phyloP scores from a whole-genome alignment of 2,329 filamentous ascomycete species.

The Colletotrichum horii region DNA sequence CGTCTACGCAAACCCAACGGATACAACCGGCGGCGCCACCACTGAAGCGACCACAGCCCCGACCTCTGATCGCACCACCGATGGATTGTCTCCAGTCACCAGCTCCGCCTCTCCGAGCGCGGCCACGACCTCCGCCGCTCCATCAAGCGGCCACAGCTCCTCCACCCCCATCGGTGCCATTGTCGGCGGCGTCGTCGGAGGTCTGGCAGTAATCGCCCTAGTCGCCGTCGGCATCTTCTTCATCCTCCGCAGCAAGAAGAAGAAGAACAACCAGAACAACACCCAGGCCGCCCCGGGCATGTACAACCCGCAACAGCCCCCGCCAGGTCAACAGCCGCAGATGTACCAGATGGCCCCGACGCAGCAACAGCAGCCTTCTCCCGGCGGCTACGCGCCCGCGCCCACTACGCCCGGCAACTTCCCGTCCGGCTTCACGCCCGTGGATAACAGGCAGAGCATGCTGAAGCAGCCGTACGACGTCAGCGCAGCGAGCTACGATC shows the following conservation, averaged over 20 bases:
- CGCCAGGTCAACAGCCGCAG: not conserved
- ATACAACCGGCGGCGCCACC: not conserved
- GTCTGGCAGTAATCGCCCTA: constrained; percentile 33
- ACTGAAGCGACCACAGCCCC: not conserved
- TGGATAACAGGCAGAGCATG: constrained; percentile 26
- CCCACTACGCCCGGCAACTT: not conserved
- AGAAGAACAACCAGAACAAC: constrained; percentile 16
- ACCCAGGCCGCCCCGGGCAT: not conserved
- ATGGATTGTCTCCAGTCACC: not conserved
- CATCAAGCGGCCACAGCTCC: constrained; percentile 30
- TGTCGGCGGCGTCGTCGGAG: constrained; percentile 43
- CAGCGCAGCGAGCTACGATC: constrained; percentile 15
- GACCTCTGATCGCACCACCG: not conserved
- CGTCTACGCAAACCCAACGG: constrained; percentile 25
- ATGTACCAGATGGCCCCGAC: constrained; percentile 22
- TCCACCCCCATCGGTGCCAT: constrained; percentile 37
- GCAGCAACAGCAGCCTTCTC: constrained; percentile 24
- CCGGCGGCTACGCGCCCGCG: constrained; percentile 15
- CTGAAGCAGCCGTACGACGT: constrained; percentile 22
- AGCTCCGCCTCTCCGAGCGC: not conserved
- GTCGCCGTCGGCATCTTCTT: constrained; percentile 31
- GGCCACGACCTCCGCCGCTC: constrained; percentile 26
- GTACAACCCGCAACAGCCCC: constrained; percentile 6
- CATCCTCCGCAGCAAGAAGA: constrained; percentile 31
- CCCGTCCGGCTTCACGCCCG: constrained; percentile 15